Base-by-base conservation (phyloP, 169 alveolate species). In the Eimeria falciformis region DNA sequence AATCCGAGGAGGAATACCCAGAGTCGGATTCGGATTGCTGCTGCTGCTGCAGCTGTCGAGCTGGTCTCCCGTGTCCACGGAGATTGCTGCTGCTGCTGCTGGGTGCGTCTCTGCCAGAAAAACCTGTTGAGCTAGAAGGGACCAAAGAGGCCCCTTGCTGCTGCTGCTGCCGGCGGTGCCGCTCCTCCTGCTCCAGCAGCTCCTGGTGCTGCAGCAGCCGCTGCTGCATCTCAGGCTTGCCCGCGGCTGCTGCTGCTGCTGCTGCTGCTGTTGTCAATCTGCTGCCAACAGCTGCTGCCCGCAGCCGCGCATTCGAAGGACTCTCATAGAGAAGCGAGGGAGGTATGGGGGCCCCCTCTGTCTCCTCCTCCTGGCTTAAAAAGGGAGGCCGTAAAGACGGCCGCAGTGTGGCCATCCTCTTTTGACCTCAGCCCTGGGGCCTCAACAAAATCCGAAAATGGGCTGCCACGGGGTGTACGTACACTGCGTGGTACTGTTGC, bases 171-270 rank as follows among this genome's bases (percentile, higher is more conserved):
- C 58, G 58, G 21, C 58, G 58, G 21, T 14, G 71, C 33, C 27
- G 11, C 71, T 58, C 71, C 25, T 58, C 33, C 27, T 58, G 33
- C 71, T 58, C 33, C 33, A 14, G 71, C 18, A 58, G 71, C 27
- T 58, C 33, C 9, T 58, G 33, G 33, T 14, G 71, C 71, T 58
- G 71, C 33, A 14, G 71, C 71, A 14, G 71, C 27, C 9, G 71
- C 33, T 58, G 71, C 71, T 58, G 71, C 71, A 58, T 5, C 71
- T 58, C 62, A 50, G 62, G 62, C 62, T 7, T 50, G 62, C 62
- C 62, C n/a, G 58, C 58, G 21, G 58, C 58, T 50, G 58, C 58
- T 50, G 58, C 58, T 50, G 58, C 58, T 50, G 58, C 58, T 50
- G 58, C 58, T 50, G 58, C 58, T 9, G 7, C 58, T 14, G 14